Evolutionary conservation across 2,329 filamentous ascomycete species (phyloP).

Genomic region (Knoxdaviesia capensis): DNA sequence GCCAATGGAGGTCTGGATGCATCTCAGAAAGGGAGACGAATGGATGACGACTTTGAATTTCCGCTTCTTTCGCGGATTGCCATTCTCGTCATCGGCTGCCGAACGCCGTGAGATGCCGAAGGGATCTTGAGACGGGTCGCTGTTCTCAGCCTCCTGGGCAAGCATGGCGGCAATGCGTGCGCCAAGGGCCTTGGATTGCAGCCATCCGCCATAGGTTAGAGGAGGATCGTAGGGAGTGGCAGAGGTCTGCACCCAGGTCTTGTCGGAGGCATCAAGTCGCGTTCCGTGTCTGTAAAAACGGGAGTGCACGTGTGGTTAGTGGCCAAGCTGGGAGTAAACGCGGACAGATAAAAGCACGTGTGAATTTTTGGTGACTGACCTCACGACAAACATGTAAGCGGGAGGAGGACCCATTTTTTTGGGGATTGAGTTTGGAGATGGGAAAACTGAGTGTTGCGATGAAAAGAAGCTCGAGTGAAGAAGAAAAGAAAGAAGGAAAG

Average conservation of each 20-base stretch:
- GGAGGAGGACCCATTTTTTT: slow-evolving; percentile 19
- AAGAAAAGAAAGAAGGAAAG: neutral
- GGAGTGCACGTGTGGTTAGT: neutral
- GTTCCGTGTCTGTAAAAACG: slow-evolving; percentile 54
- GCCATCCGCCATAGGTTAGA: slow-evolving; percentile 85
- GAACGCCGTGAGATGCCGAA: slow-evolving; percentile 3
- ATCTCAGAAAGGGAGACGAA: slow-evolving; percentile 83
- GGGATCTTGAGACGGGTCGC: slow-evolving; percentile 8
- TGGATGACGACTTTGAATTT: slow-evolving; percentile 70
- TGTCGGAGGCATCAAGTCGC: slow-evolving; percentile 83
- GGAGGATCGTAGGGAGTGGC: slow-evolving; percentile 91
- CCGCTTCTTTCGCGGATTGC: slow-evolving; percentile 17
- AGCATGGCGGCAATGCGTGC: slow-evolving; percentile 61
- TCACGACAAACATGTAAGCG: slow-evolving; percentile 22
- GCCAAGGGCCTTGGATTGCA: slow-evolving; percentile 66
- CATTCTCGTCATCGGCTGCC: slow-evolving; percentile 6
- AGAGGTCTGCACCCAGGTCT: slow-evolving; percentile 83
- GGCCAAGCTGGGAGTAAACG: neutral
- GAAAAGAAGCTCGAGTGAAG: neutral
- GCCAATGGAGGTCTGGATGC: slow-evolving; percentile 42
- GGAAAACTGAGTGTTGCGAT: neutral
- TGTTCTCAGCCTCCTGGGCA: slow-evolving; percentile 26
- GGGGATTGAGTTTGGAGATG: slow-evolving; percentile 1
- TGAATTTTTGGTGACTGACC: slow-evolving; percentile 11
- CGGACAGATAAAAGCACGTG: too few species aligned